Base-by-base conservation (phyloP, 225 moss, liverwort and hornwort species). In the Physcomitrellopsis africana region DNA sequence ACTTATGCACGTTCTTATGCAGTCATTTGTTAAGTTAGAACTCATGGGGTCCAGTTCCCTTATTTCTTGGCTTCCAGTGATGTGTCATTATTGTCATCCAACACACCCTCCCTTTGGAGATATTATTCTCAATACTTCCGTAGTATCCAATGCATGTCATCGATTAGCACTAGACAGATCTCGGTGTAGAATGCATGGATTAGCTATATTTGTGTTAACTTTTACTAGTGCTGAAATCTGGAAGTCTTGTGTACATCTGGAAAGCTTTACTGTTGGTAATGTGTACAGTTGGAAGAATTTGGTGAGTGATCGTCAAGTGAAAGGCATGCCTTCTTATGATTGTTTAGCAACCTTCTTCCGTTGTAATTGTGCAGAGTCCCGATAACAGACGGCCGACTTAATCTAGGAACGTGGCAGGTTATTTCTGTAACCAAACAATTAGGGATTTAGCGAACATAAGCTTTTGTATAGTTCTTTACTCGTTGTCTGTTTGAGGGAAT, bases 361-460 rank as follows among this genome's bases (percentile, higher is more conserved):
- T 59, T 17, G 47, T 64, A 26, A 19, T 64, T 66, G 61, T 82
- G 83, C 81, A 96, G 94, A 63, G 58, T 94, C 51, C 94, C 96
- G 32, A 94, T 94, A 29, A 94, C 96, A 16, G 86, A 92, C 73
- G 96, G 94, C 54, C 89, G 80, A 73, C 86, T 96, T 60, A 94
- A 96, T 81, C 86, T 96, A 73, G 94, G 96, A 64, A 96, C 92
- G 55, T 94, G 96, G 96, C 96, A 96, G 94, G 96, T 96, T 81
- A 57, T n/a, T 46, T 37, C 19, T 29, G 24, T 22, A 69, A 57
- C 18, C 22, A 49, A 11, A 49, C 3, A 3, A 15, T 49, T 13
- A 49, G 48, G 15, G 48, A 49, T 2, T 37, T 37, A 7, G 32
- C 32, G 32, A 37, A 37, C 32, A 37, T 4, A 37, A 37, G 32